These are phyloP conservation scores for Trematosphaeria pertusa DNA, from an alignment of 2,329 filamentous ascomycete species.

Conservation along the genomic window DNA sequence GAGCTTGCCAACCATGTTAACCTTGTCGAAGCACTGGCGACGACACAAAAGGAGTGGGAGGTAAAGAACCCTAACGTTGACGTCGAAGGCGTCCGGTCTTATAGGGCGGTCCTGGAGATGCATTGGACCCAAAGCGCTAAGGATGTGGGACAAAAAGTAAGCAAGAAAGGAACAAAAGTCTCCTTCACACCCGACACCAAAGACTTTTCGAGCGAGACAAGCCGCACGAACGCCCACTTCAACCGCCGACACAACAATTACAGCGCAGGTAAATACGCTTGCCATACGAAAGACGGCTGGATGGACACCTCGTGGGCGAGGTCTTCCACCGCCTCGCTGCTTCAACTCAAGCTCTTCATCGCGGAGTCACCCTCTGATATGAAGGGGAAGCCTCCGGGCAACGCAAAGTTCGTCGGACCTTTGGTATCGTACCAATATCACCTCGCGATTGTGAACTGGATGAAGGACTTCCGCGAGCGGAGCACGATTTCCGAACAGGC, in stretches of 20 bases:
- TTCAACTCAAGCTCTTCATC: background rate
- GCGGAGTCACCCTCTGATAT: background rate
- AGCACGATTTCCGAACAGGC: background rate
- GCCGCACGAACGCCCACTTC: background rate
- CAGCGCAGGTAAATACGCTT: background rate
- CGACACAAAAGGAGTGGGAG: background rate
- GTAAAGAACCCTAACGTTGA: background rate
- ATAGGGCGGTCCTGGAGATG: background rate
- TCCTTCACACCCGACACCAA: background rate
- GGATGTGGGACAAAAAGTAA: background rate
- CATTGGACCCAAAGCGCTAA: background rate
- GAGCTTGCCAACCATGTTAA: slow-evolving; percentile 1
- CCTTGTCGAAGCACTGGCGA: background rate
- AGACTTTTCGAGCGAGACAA: background rate
- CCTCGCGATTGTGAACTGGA: background rate
- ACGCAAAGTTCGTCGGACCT: background rate
- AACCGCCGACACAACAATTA: background rate
- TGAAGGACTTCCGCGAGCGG: background rate
- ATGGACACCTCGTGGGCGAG: background rate
- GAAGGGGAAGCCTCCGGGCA: background rate
- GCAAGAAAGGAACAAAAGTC: background rate
- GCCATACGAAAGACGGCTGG: background rate
- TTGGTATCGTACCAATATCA: background rate
- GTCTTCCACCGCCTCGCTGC: background rate
- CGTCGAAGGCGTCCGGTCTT: background rate